Percentiles rank a stretch among this genome's conserved stretches.
These are phyloP conservation scores for Coemansia erecta DNA, from an alignment of 192 early-diverging fungal genomes.

Conservation along the genomic window DNA sequence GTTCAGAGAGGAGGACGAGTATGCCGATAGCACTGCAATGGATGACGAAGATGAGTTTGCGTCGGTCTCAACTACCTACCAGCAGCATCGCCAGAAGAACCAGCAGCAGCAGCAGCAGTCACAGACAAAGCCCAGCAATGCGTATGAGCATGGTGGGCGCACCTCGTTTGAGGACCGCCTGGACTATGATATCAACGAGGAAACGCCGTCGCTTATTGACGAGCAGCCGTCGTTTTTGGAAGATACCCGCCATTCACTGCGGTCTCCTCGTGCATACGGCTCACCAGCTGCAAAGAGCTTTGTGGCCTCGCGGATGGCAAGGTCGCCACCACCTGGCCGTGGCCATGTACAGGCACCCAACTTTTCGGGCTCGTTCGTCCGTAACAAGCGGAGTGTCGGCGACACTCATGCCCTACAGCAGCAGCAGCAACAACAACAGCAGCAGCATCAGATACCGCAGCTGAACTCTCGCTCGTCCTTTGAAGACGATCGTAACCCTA, in stretches of 20 bases:
- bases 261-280: constrained; percentile 31
- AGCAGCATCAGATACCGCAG: constrained; percentile 4
- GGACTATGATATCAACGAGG: constrained; percentile 22
- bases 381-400: background rate
- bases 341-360: background rate
- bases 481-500: background rate
- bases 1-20: constrained; percentile 41
- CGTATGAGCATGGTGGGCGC: constrained; percentile 15
- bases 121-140: background rate
- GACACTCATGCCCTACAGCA: constrained; percentile 11
- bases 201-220: constrained; percentile 37
- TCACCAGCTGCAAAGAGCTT: constrained; percentile 47
- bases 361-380: constrained; percentile 8
- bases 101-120: constrained; percentile 9
- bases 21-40: constrained; percentile 8
- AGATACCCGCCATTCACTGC: constrained; percentile 19
- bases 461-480: constrained; percentile 8
- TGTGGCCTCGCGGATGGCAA: constrained; percentile 37
- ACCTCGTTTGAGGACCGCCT: constrained; percentile 32
- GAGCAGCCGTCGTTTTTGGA: constrained; percentile 48
- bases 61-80: constrained; percentile 10
- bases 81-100: constrained; percentile 2
- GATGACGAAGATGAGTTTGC: constrained; percentile 38
- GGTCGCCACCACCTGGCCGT: constrained; percentile 15
- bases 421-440: constrained; percentile 14